Conservation (phyloP, 768 basidiomycete species). For the Daedalea quercina region DNA sequence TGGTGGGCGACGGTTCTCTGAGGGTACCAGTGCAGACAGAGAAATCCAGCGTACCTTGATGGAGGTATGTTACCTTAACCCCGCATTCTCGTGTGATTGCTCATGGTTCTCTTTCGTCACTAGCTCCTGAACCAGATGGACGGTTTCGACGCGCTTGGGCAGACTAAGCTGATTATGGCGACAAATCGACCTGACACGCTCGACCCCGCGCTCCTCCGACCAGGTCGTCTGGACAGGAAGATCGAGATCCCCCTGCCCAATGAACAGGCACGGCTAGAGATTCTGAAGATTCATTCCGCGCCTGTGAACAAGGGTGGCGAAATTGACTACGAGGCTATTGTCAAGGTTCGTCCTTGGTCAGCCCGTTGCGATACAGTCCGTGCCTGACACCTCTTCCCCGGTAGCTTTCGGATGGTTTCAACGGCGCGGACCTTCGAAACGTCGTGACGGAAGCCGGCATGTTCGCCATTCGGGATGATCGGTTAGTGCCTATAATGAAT, state of each 20-base stretch:
- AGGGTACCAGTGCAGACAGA: conserved; percentile 95
- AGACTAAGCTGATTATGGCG: conserved; percentile 99
- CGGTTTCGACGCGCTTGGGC: conserved; percentile 94
- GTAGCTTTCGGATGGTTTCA: conserved; percentile 85
- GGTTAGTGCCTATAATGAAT: conserved; percentile 36
- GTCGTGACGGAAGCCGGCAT: conserved; percentile 95
- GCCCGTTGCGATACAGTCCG: not conserved
- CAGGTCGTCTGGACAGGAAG: conserved; percentile 93
- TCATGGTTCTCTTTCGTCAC: not conserved
- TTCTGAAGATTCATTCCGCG: conserved; percentile 93
- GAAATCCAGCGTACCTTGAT: conserved; percentile 98
- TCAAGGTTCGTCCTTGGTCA: conserved; percentile 55
- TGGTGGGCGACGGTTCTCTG: conserved; percentile 83
- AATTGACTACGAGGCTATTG: conserved; percentile 96
- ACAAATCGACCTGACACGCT: conserved; percentile 98
- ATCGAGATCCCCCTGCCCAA: conserved; percentile 98
- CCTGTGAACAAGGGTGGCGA: conserved; percentile 94
- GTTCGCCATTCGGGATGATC: conserved; percentile 97
- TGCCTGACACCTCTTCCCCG: not conserved
- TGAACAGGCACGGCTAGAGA: conserved; percentile 92
- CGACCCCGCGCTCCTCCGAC: conserved; percentile 93
- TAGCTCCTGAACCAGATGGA: conserved; percentile 99
- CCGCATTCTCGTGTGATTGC: not conserved
- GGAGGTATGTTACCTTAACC: conserved; percentile 52
- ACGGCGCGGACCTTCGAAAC: conserved; percentile 94